Conservation (phyloP, 1,139 yeast genomes). For the Yueomyces sp. region DNA sequence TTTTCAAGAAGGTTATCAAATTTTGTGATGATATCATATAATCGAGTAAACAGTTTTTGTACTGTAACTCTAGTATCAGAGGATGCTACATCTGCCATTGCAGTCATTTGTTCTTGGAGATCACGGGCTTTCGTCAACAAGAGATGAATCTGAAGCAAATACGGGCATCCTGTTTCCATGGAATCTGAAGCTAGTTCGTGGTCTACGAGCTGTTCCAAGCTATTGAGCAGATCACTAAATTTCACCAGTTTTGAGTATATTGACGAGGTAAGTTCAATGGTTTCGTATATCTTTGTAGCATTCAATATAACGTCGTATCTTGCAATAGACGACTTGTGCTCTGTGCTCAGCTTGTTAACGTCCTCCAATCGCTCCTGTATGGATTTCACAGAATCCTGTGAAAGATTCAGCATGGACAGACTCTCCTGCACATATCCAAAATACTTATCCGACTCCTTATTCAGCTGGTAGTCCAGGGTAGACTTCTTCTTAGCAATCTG, state of each 20-base stretch:
- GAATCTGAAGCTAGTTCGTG: slow-evolving; percentile 38
- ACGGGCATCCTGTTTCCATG: slow-evolving; percentile 45
- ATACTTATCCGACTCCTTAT: slow-evolving; percentile 36
- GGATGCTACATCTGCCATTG: slow-evolving; percentile 40
- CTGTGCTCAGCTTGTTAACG: slow-evolving; percentile 44
- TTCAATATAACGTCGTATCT: slow-evolving; percentile 46
- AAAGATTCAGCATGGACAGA: slow-evolving; percentile 18
- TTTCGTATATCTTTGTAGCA: slow-evolving; percentile 58
- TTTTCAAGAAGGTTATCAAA: slow-evolving; percentile 60
- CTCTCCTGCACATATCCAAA: slow-evolving; percentile 16
- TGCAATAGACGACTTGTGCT: slow-evolving; percentile 39
- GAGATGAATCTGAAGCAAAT: slow-evolving; percentile 56
- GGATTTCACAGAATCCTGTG: slow-evolving; percentile 30
- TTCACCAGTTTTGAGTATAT: slow-evolving; percentile 52
- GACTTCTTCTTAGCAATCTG: slow-evolving; percentile 58
- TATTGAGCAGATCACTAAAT: slow-evolving; percentile 39
- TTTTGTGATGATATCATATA: slow-evolving; percentile 32
- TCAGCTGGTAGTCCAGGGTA: slow-evolving; percentile 58
- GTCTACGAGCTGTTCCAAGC: slow-evolving; percentile 42
- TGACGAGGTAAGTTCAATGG: slow-evolving; percentile 54
- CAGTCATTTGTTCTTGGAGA: slow-evolving; percentile 59
- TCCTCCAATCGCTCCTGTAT: slow-evolving; percentile 45
- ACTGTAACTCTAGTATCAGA: slow-evolving; percentile 66
- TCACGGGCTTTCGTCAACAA: slow-evolving; percentile 60
- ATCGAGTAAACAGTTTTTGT: slow-evolving; percentile 40